phyloP scores from a whole-genome alignment of 805 yeast species.

The Ogataea methanolica region DNA sequence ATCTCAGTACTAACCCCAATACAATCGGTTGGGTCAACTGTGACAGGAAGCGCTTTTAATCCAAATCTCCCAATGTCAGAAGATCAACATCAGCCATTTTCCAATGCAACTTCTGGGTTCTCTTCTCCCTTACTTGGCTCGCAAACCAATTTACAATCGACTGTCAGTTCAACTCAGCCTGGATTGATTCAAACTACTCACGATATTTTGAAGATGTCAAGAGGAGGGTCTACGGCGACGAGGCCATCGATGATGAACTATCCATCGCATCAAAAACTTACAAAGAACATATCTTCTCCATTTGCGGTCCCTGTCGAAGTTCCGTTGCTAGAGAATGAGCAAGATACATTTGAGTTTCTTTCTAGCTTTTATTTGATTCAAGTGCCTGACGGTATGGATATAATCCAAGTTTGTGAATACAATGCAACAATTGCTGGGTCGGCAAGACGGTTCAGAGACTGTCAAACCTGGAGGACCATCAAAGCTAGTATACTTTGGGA shows the following conservation, averaged over 20 bases:
- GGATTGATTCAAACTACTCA: conserved; percentile 1
- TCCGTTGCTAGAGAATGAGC: conserved; percentile 40
- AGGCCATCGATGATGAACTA: conserved; percentile 17
- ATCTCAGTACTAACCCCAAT: no score
- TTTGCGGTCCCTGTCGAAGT: conserved; percentile 38
- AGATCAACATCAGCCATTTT: background rate
- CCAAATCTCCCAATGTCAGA: background rate
- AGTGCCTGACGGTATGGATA: conserved; percentile 43
- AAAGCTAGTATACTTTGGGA: conserved; percentile 42
- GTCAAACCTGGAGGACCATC: conserved; percentile 60
- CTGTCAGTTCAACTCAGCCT: background rate
- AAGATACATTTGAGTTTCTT: conserved; percentile 41
- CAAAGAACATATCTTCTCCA: conserved; percentile 11
- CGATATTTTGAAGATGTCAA: background rate
- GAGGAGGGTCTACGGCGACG: conserved; percentile 3
- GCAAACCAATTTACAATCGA: conserved; percentile 4
- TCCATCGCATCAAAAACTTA: conserved; percentile 12
- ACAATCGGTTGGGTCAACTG: background rate
- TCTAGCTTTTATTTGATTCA: conserved; percentile 44
- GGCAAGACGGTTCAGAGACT: conserved; percentile 46
- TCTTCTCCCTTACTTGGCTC: conserved; percentile 9
- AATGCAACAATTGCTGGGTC: conserved; percentile 55
- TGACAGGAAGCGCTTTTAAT: background rate
- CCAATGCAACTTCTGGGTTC: conserved; percentile 1
- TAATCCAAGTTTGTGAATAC: conserved; percentile 50